Evolutionary conservation across 306 rosid species (phyloP).

Genomic region (Calophaca sinica): DNA sequence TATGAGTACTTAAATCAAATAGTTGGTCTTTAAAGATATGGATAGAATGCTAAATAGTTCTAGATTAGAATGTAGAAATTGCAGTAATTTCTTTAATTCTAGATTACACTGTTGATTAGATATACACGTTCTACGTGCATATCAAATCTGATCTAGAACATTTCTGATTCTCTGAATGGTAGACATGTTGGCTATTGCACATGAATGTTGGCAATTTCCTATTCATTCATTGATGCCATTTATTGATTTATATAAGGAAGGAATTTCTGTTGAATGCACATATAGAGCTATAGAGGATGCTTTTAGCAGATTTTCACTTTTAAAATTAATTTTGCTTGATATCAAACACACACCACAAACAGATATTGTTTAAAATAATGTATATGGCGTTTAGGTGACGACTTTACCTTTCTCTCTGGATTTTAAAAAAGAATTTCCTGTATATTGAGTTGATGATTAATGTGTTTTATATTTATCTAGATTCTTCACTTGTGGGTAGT

Average conservation of each 20-base stretch:
- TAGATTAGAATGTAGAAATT: not conserved
- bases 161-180: not conserved
- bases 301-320: no score
- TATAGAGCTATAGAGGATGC: no score
- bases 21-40: not conserved
- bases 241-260: conserved; percentile 1
- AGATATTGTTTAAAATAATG: not conserved
- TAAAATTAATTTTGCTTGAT: no score
- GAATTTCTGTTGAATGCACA: not conserved
- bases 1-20: conserved; percentile 2
- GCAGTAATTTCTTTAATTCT: not conserved
- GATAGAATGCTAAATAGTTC: not conserved
- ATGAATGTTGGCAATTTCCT: not conserved
- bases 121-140: not conserved
- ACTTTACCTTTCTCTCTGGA: conserved; percentile 20
- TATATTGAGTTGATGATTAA: conserved; percentile 28
- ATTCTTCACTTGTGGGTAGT: conserved; percentile 55
- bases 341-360: no score
- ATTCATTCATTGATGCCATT: conserved; percentile 3
- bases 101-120: not conserved
- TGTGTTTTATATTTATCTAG: conserved; percentile 51
- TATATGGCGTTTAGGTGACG: not conserved
- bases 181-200: not conserved
- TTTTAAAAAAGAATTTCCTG: not conserved
- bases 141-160: not conserved